phyloP scores from a whole-genome alignment of 768 basidiomycete genomes.

The Serendipita sp. region DNA sequence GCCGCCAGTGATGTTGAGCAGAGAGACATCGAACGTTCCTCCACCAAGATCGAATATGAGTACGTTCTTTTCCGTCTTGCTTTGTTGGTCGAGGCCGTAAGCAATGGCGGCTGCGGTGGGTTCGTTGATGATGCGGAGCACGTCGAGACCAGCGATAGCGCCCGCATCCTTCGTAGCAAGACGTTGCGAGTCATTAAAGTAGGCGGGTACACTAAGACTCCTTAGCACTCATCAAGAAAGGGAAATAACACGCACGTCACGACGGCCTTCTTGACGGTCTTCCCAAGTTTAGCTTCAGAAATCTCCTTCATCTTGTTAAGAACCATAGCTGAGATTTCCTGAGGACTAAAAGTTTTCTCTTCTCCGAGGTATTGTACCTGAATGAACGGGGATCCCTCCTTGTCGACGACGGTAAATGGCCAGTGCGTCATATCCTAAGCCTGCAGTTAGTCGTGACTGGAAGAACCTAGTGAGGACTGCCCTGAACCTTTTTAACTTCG shows the following conservation, averaged over 20 bases:
- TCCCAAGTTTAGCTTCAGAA: constrained; percentile 96
- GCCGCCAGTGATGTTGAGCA: constrained; percentile 93
- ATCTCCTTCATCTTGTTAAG: constrained; percentile 99
- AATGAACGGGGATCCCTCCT: constrained; percentile 93
- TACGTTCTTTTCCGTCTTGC: constrained; percentile 90
- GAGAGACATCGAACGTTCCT: constrained; percentile 99
- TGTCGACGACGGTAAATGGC: constrained; percentile 95
- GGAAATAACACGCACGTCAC: constrained; percentile 40
- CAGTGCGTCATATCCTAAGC: constrained; percentile 91
- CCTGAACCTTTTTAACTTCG: constrained; percentile 72
- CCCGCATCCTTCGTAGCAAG: constrained; percentile 99
- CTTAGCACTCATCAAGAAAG: neutral
- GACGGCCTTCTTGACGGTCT: constrained; percentile 96
- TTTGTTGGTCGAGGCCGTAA: constrained; percentile 87
- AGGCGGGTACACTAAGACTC: constrained; percentile 63
- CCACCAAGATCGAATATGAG: constrained; percentile 99
- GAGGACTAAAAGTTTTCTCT: constrained; percentile 91
- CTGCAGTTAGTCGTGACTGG: constrained; percentile 24
- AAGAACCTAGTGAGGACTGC: neutral
- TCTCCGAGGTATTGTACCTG: constrained; percentile 91
- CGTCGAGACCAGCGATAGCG: constrained; percentile 92
- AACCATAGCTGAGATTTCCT: constrained; percentile 99
- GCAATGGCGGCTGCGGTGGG: constrained; percentile 99
- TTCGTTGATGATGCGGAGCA: constrained; percentile 99
- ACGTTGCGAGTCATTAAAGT: constrained; percentile 99